phyloP scores from a whole-genome alignment of 352 stramenopile genomes.

The Globisporangium mamillatum region DNA sequence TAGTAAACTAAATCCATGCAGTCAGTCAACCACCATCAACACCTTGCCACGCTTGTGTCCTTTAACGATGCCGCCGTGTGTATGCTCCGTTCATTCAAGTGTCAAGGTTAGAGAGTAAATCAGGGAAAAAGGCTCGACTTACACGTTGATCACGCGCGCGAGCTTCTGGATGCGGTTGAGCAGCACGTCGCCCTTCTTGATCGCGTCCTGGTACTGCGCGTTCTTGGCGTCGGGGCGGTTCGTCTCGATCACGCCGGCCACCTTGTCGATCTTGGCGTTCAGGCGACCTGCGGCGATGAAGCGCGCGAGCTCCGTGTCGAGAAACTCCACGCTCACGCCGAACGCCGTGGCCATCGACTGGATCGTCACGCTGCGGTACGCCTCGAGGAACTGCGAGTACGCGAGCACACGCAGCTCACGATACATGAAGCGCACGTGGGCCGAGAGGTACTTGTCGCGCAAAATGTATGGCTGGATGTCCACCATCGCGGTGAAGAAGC shows the following conservation, averaged over 20 bases:
- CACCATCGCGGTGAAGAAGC: slow-evolving; percentile 94
- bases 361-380: slow-evolving; percentile 96
- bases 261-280: slow-evolving; percentile 99
- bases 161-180: slow-evolving; percentile 99
- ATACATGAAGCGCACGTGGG: slow-evolving; percentile 92
- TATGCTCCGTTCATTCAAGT: neutral
- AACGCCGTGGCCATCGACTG: slow-evolving; percentile 96
- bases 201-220: slow-evolving; percentile 97
- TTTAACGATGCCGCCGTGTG: neutral
- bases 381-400: slow-evolving; percentile 98
- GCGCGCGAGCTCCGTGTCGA: slow-evolving; percentile 96
- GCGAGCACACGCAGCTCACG: slow-evolving; percentile 96
- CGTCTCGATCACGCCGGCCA: slow-evolving; percentile 97
- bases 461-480: slow-evolving; percentile 81
- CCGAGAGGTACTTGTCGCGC: slow-evolving; percentile 93
- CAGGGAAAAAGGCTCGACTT: slow-evolving; percentile 12
- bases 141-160: slow-evolving; percentile 95
- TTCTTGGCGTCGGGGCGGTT: slow-evolving; percentile 98
- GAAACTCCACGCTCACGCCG: slow-evolving; percentile 92
- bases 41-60: neutral
- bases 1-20: neutral
- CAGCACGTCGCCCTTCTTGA: slow-evolving; percentile 98
- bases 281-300: slow-evolving; percentile 97
- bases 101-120: neutral
- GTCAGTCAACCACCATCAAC: too few relatives aligned